A percentile compares a stretch with the other conserved stretches of the same genome.
These are phyloP conservation scores for Vicia villosa DNA, from an alignment of 306 rosid genomes.

Conservation along the genomic window DNA sequence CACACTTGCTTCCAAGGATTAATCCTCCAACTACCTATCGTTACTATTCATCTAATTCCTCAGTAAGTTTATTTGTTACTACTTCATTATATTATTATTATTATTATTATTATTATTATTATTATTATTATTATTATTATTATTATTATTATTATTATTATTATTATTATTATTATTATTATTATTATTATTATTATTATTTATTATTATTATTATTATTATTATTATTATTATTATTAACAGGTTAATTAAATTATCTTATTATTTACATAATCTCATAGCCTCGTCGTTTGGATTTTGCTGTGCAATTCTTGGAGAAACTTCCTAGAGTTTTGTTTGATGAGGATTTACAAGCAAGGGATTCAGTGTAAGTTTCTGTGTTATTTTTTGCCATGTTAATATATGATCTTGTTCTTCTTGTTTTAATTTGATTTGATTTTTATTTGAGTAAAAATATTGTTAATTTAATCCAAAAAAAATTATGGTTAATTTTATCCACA, in stretches of 20 bases:
- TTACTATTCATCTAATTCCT: constrained; percentile 37
- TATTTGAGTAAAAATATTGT: too few species aligned
- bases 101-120: too few species aligned
- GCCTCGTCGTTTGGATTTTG: constrained; percentile 70
- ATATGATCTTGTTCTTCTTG: neutral
- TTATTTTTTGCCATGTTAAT: neutral
- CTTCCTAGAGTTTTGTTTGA: constrained; percentile 70
- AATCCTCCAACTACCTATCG: constrained; percentile 35
- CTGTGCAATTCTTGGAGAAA: constrained; percentile 58
- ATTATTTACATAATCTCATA: constrained; percentile 18
- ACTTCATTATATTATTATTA: neutral
- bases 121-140: too few species aligned
- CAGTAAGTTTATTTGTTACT: constrained; percentile 35
- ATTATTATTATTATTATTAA: too few species aligned
- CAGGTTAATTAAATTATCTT: neutral
- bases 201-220: too few species aligned
- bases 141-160: too few species aligned
- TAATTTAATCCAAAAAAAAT: too few species aligned
- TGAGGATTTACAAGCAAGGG: constrained; percentile 65
- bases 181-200: too few species aligned
- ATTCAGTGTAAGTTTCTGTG: constrained; percentile 60
- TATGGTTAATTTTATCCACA: too few species aligned
- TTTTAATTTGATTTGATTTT: too few species aligned
- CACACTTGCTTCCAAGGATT: constrained; percentile 51
- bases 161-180: too few species aligned